Percentiles rank a stretch among this genome's conserved stretches.
Conservation (phyloP, 805 yeast genomes). For the Starmerella stigmatis region DNA sequence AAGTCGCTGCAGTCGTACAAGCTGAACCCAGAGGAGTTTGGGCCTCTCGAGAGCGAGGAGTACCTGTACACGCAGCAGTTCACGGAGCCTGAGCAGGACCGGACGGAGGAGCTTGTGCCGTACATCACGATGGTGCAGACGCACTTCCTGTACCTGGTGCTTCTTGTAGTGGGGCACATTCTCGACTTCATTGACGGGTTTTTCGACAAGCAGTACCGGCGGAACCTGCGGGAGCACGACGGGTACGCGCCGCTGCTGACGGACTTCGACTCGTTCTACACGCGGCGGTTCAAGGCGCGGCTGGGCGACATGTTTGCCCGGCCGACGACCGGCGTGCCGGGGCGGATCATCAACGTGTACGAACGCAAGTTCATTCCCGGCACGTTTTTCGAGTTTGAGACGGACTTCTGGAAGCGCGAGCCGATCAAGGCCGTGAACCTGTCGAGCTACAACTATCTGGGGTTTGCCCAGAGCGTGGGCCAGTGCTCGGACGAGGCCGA, state of each 20-base stretch:
- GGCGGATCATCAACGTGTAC: constrained; percentile 73
- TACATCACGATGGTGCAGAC: constrained; percentile 69
- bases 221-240: constrained; percentile 59
- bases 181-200: constrained; percentile 77
- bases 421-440: constrained; percentile 71
- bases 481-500: constrained; percentile 74
- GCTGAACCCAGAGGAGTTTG: constrained; percentile 47
- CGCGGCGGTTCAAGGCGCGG: constrained; percentile 81
- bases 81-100: constrained; percentile 34
- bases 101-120: constrained; percentile 76
- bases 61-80: constrained; percentile 56
- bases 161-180: constrained; percentile 81
- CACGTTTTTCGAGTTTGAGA: constrained; percentile 49
- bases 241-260: constrained; percentile 96
- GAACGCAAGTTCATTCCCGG: constrained; percentile 59
- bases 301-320: constrained; percentile 91
- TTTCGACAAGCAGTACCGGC: constrained; percentile 56
- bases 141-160: constrained; percentile 69
- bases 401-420: constrained; percentile 38
- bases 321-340: constrained; percentile 97
- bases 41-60: constrained; percentile 53
- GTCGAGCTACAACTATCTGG: constrained; percentile 86
- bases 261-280: constrained; percentile 85
- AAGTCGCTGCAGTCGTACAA: background rate
- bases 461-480: constrained; percentile 94